Evolutionary conservation across 441 rosid genomes (phyloP).

Genomic region (Melastoma candidum): DNA sequence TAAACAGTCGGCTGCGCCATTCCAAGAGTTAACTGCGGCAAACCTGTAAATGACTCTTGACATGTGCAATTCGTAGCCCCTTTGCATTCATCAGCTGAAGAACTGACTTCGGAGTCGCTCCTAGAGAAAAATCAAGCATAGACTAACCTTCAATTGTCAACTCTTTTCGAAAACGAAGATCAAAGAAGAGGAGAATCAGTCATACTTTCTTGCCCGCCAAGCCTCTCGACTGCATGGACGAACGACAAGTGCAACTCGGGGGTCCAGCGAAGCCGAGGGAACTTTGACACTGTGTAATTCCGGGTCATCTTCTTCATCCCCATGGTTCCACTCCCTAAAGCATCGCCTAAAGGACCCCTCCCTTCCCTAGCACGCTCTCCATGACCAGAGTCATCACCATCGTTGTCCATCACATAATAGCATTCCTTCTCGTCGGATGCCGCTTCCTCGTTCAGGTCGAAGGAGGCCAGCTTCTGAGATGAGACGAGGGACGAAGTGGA

Average conservation of each 20-base stretch:
- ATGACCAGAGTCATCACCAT: no score
- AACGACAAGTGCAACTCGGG: conserved; percentile 5
- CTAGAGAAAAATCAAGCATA: background rate
- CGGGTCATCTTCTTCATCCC: background rate
- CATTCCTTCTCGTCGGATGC: no score
- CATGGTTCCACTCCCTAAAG: no score
- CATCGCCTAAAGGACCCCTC: no score
- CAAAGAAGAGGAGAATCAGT: no score
- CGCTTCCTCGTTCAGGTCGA: no score
- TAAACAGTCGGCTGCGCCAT: background rate
- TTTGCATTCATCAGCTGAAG: conserved; percentile 14
- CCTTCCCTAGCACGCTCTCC: no score
- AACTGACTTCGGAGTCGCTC: conserved; percentile 11
- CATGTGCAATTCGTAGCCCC: conserved; percentile 11
- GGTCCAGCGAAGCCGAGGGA: conserved; percentile 10
- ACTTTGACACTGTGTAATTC: conserved; percentile 5
- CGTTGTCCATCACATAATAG: no score
- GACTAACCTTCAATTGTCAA: no score
- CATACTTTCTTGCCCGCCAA: conserved; percentile 11
- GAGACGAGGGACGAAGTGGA: no score
- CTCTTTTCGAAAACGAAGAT: no score
- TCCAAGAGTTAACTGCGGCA: background rate
- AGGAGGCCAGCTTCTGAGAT: no score
- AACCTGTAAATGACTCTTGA: conserved; percentile 16
- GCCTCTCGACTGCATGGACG: conserved; percentile 9